Conservation (phyloP, 306 rosid species). For the Amphicarpaea edgeworthii region DNA sequence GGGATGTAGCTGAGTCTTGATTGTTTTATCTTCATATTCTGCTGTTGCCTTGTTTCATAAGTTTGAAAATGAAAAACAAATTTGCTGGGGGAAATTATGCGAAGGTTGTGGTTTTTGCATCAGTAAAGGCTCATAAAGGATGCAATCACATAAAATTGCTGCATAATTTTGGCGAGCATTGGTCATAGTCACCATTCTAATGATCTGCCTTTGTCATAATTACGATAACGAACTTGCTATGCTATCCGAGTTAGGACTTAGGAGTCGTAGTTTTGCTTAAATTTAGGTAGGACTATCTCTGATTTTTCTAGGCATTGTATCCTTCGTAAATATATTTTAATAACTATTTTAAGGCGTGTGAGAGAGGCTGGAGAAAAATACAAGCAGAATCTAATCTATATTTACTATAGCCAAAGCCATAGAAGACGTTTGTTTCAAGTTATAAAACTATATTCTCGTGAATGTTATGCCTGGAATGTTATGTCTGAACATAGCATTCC, state of each 20-base stretch:
- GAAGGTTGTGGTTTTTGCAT: slow-evolving; percentile 5
- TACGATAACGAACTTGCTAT: not conserved
- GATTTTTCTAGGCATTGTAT: not conserved
- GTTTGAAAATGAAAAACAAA: slow-evolving; percentile 13
- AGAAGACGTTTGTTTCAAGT: no score
- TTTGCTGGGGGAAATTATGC: not conserved
- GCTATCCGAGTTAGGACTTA: not conserved
- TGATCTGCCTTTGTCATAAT: slow-evolving; percentile 18
- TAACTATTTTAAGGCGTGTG: not conserved
- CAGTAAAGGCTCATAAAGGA: not conserved
- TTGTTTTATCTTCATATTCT: slow-evolving; percentile 28
- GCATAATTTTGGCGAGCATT: slow-evolving; percentile 17
- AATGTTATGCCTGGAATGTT: no score
- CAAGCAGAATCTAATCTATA: not conserved
- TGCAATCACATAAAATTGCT: slow-evolving; percentile 18
- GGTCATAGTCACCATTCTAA: not conserved
- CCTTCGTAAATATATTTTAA: not conserved
- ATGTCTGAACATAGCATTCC: no score
- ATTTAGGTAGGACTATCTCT: not conserved
- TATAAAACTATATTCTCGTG: no score
- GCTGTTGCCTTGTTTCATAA: slow-evolving; percentile 32
- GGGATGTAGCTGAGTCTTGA: slow-evolving; percentile 8
- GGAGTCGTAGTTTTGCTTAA: not conserved
- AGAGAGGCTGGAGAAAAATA: not conserved
- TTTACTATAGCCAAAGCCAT: not conserved